Percentiles rank a stretch among this genome's conserved stretches.
These are phyloP conservation scores for Hymenoscyphus scutula DNA, from an alignment of 2,329 filamentous ascomycete species.

Conservation along the genomic window DNA sequence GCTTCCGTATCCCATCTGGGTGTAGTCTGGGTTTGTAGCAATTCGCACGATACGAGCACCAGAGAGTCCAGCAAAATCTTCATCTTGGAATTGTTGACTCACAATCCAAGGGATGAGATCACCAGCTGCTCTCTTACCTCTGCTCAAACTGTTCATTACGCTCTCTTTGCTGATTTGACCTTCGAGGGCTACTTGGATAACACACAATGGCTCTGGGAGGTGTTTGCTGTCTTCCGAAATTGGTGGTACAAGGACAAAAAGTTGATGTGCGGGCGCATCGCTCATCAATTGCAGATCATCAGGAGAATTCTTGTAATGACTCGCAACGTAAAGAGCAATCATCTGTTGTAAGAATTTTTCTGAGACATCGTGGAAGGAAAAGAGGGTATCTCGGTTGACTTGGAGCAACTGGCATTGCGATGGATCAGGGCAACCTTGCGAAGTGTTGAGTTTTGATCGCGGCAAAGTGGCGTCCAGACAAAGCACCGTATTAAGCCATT, in stretches of 20 bases:
- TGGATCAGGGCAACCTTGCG: slow-evolving; percentile 77
- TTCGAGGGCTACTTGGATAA: slow-evolving; percentile 91
- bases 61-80: slow-evolving; percentile 90
- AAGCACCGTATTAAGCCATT: slow-evolving; percentile 91
- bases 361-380: slow-evolving; percentile 95
- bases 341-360: slow-evolving; percentile 98
- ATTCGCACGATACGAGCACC: slow-evolving; percentile 91
- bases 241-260: slow-evolving; percentile 90
- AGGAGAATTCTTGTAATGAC: slow-evolving; percentile 96
- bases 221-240: slow-evolving; percentile 72
- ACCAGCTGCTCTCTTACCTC: slow-evolving; percentile 84
- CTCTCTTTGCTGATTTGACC: slow-evolving; percentile 92
- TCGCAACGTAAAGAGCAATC: slow-evolving; percentile 95
- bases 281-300: slow-evolving; percentile 99
- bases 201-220: slow-evolving; percentile 88
- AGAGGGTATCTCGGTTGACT: slow-evolving; percentile 95
- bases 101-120: slow-evolving; percentile 98
- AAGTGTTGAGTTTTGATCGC: slow-evolving; percentile 41
- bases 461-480: slow-evolving; percentile 92
- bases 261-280: slow-evolving; percentile 92
- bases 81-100: slow-evolving; percentile 96
- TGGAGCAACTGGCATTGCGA: slow-evolving; percentile 87
- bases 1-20: slow-evolving; percentile 88
- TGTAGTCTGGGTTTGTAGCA: slow-evolving; percentile 92
- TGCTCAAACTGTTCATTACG: slow-evolving; percentile 82